Base-by-base conservation (phyloP, 805 yeast genomes). In the Teunomyces cretensis region DNA sequence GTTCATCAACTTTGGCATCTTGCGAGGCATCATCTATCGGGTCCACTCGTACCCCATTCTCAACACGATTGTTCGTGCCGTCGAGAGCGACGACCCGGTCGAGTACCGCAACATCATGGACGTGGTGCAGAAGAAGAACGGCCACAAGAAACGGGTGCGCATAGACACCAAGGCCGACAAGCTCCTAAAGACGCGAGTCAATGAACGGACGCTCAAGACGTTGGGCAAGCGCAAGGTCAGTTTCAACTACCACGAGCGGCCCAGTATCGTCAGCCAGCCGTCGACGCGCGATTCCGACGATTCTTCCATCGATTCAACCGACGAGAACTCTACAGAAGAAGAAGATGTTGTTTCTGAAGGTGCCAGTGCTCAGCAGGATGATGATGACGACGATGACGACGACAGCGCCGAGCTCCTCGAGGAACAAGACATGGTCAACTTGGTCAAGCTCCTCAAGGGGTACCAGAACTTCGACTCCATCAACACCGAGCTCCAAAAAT, bases 1-100 rank as follows among this genome's bases (percentile, higher is more conserved):
- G 44, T 88, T 94, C 54, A 71, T 94, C 15, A 81, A 90, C 14
- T 94, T 91, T 71, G 99, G 99, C 1, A 76, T 88, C 2, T 70
- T 88, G 17, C 78, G 89, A 49, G 89, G 96, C 0, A 57, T 94
- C 5, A 84, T 95, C 7, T 90, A 90, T 60, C 68, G 97, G 42
- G 86, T 90, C 1, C 78, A 86, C 44, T 71, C 90, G 15, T 88
- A 80, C 57, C 97, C 98, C 0, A 67, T 88, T 1, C 62, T 80
- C 42, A 69, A 64, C 30, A 61, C 66, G 36, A 57, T 75, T 11
- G 64, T 66, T n/a, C 64, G 65, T 33, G 62, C 71, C 0, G 56
- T 69, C 2, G 78, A 74, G 39, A 60, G 52, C 33, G 56, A 51
- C 13, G 61, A 54, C 22, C 53, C 45, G 4, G 48, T 48, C 26